A percentile compares a stretch with the other conserved stretches of the same genome.
Evolutionary conservation across 805 yeast genomes (phyloP).

Genomic region (Wickerhamiella cacticola): DNA sequence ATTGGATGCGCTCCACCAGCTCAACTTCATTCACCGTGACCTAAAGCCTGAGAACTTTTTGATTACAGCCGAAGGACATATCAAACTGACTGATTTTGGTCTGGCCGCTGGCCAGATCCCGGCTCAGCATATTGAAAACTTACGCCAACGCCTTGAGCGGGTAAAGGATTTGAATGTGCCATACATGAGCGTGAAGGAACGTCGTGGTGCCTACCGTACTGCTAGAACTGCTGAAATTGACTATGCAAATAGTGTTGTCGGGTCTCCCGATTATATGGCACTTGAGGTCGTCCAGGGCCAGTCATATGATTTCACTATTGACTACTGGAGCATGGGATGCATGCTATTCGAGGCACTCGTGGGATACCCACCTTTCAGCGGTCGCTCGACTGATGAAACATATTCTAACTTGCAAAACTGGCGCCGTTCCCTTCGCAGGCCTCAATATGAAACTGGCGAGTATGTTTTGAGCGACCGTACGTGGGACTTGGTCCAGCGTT

Average conservation of each 20-base stretch:
- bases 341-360: slow-evolving; percentile 92
- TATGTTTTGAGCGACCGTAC: slow-evolving; percentile 92
- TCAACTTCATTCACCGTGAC: slow-evolving; percentile 95
- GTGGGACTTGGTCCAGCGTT: slow-evolving; percentile 71
- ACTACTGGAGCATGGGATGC: slow-evolving; percentile 97
- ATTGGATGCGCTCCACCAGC: slow-evolving; percentile 81
- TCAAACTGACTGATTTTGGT: slow-evolving; percentile 91
- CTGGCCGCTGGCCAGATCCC: slow-evolving; percentile 94
- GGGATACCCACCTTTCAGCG: slow-evolving; percentile 96
- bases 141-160: slow-evolving; percentile 52
- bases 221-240: slow-evolving; percentile 59
- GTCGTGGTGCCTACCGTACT: slow-evolving; percentile 77
- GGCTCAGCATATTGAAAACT: slow-evolving; percentile 81
- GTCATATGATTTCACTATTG: slow-evolving; percentile 89
- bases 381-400: slow-evolving; percentile 86
- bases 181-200: slow-evolving; percentile 68
- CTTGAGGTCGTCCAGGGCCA: slow-evolving; percentile 91
- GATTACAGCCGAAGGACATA: slow-evolving; percentile 82
- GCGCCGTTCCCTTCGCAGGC: slow-evolving; percentile 79
- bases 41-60: slow-evolving; percentile 89
- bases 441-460: slow-evolving; percentile 82
- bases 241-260: slow-evolving; percentile 90
- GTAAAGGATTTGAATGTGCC: slow-evolving; percentile 65
- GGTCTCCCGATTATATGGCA: slow-evolving; percentile 99
- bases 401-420: slow-evolving; percentile 87